phyloP scores from a whole-genome alignment of 768 basidiomycete genomes.

The Rhodocollybia butyracea region DNA sequence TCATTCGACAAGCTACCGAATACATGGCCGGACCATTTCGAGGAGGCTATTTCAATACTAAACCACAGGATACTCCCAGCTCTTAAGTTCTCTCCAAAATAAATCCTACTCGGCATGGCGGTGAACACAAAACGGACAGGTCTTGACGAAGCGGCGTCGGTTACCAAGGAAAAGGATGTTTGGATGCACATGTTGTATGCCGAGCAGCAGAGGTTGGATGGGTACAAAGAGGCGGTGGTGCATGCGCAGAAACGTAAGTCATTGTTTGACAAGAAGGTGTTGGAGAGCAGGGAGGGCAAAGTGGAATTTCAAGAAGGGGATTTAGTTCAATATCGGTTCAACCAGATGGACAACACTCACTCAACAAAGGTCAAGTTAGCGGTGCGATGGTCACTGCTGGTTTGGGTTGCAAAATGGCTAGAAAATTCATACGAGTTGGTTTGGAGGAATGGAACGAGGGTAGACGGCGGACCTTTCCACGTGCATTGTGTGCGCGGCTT shows the following conservation, averaged over 20 bases:
- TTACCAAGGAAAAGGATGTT: not conserved
- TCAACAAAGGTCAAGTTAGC: conserved; percentile 24
- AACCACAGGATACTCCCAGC: not conserved
- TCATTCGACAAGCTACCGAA: not conserved
- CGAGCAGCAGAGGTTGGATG: conserved; percentile 16
- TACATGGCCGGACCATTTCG: not conserved
- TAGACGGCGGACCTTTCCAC: too few relatives aligned
- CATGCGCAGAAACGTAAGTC: conserved; percentile 22
- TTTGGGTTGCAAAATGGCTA: conserved; percentile 17
- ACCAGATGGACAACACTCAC: conserved; percentile 23
- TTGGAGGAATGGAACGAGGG: too few relatives aligned
- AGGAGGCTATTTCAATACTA: not conserved
- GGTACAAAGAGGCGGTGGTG: conserved; percentile 9
- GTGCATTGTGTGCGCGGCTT: too few relatives aligned
- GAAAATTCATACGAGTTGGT: too few relatives aligned
- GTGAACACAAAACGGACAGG: not conserved
- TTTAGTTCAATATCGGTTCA: conserved; percentile 27
- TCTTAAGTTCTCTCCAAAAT: not conserved
- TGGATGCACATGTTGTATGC: conserved; percentile 16
- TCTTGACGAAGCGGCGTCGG: not conserved
- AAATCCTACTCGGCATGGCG: not conserved
- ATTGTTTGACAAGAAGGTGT: conserved; percentile 21
- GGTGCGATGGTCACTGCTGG: conserved; percentile 28
- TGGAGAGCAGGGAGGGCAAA: conserved; percentile 11
- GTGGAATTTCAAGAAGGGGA: conserved; percentile 22